Evolutionary conservation across 169 alveolate genomes (phyloP), one percentile per base, ranked within the genome.

Genomic region (Eimeria sp.): DNA sequence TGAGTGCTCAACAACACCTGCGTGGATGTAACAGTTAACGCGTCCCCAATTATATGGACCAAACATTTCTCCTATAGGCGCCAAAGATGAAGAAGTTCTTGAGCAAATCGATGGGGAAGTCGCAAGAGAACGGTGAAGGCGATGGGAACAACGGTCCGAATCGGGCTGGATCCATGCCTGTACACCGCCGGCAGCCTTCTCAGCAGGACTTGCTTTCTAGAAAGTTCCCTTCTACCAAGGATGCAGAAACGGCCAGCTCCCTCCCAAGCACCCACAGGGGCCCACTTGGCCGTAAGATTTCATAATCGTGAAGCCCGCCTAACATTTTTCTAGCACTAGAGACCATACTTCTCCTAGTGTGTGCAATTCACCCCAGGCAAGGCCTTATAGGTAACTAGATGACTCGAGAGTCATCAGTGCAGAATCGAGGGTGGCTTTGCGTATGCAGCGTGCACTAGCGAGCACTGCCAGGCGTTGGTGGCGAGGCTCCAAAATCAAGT

Each of bases 221-320:
- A 6, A 83, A 85, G 18, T 80, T 30, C 30, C 30, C 93, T 18
- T 30, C 6, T 6, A 85, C 66, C 68, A 85, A 64, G 82, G 93
- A 60, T 23, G 62, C n/a, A 58, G 93, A 58, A 30, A 40, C 82
- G n/a, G 40, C 49, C 54, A 40, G 66, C 43, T 85, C 93, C 27
- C 93, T 64, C 52, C 93, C 93, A 33, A 85, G 93, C 68, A 85
- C 93, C 71, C 93, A 85, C 43, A 85, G 93, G 68, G 93, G 80
- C 16, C 80, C 80, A n/a, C 82, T 85, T 64, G 78, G 49, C 46
- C 62, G 93, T 85, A 85, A 85, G 93, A 64, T 23, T 23, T 58
- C 46, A 4, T 11, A 0, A 23, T 11, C 89, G 68, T 11, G 16
- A 78, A 33, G 25, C 68, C 52, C 49, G 89, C 46, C 11, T 27